These are phyloP conservation scores for Coprinopsis sp. DNA, from an alignment of 768 basidiomycete species.

Conservation along the genomic window DNA sequence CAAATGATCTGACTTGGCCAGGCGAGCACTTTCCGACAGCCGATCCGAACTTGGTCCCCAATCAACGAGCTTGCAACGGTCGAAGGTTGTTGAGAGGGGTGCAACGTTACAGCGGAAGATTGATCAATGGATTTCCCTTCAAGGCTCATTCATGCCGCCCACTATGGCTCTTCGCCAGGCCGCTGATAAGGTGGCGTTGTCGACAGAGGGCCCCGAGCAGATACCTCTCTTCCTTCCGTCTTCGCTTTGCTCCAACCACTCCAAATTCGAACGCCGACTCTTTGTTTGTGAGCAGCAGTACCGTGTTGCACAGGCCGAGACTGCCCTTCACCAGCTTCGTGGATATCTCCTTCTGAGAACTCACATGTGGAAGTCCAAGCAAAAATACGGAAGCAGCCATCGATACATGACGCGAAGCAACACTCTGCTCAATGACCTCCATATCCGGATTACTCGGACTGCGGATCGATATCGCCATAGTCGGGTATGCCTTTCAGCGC, in stretches of 20 bases:
- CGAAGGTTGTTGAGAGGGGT: constrained; percentile 22
- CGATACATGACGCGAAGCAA: constrained; percentile 19
- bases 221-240: constrained; percentile 20
- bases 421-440: constrained; percentile 12
- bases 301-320: constrained; percentile 25
- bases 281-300: constrained; percentile 22
- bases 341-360: constrained; percentile 22
- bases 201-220: neutral
- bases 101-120: constrained; percentile 21
- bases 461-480: constrained; percentile 13
- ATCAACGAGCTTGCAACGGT: constrained; percentile 24
- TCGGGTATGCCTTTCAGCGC: constrained; percentile 4
- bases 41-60: constrained; percentile 16
- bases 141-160: constrained; percentile 25
- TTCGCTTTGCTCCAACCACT: neutral
- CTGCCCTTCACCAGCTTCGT: constrained; percentile 23
- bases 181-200: neutral
- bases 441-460: constrained; percentile 12
- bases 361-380: constrained; percentile 27
- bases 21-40: neutral
- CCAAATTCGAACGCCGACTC: constrained; percentile 5
- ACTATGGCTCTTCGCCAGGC: constrained; percentile 3
- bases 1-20: neutral
- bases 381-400: constrained; percentile 22
- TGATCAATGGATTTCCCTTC: constrained; percentile 23